Percentiles rank a stretch among this genome's conserved stretches.
Conservation (phyloP, 1,284 basidiomycete species). For the Butyriboletus regius region DNA sequence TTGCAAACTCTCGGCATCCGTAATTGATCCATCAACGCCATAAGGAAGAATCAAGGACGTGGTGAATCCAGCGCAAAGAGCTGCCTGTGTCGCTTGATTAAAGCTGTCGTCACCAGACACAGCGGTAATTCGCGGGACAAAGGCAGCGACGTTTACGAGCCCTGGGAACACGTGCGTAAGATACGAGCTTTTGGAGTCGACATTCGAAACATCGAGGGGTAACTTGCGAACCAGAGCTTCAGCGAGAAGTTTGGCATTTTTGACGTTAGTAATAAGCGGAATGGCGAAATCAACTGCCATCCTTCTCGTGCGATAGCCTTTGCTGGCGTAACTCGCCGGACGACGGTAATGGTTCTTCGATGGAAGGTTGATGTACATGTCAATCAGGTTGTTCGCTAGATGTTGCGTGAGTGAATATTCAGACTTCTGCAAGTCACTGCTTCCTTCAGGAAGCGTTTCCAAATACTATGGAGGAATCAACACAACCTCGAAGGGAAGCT, state of each 20-base stretch:
- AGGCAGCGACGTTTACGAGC: constrained; percentile 81
- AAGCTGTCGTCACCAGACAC: constrained; percentile 59
- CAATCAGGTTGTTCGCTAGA: constrained; percentile 90
- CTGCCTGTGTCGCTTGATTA: constrained; percentile 65
- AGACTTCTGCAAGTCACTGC: constrained; percentile 76
- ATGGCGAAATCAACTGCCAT: constrained; percentile 99
- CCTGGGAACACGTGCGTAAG: constrained; percentile 88
- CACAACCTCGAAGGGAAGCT: not conserved
- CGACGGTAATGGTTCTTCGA: constrained; percentile 97
- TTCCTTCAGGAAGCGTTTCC: constrained; percentile 75
- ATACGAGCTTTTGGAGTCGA: constrained; percentile 95
- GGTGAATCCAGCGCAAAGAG: constrained; percentile 82
- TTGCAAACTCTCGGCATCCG: constrained; percentile 65
- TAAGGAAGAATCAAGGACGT: constrained; percentile 72
- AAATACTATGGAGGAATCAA: constrained; percentile 58
- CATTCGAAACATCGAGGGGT: constrained; percentile 80
- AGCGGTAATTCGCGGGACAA: constrained; percentile 69
- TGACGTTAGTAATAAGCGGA: constrained; percentile 96
- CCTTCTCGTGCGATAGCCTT: constrained; percentile 92
- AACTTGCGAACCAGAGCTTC: constrained; percentile 88
- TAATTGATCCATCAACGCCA: constrained; percentile 56
- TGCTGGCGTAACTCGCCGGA: constrained; percentile 92
- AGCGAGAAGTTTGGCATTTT: constrained; percentile 94
- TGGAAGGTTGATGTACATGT: constrained; percentile 98
- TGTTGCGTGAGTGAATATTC: constrained; percentile 94